Percentiles rank a stretch among this genome's conserved stretches.
phyloP scores from a whole-genome alignment of 306 rosid genomes.

The Sechiopsis laciniata region DNA sequence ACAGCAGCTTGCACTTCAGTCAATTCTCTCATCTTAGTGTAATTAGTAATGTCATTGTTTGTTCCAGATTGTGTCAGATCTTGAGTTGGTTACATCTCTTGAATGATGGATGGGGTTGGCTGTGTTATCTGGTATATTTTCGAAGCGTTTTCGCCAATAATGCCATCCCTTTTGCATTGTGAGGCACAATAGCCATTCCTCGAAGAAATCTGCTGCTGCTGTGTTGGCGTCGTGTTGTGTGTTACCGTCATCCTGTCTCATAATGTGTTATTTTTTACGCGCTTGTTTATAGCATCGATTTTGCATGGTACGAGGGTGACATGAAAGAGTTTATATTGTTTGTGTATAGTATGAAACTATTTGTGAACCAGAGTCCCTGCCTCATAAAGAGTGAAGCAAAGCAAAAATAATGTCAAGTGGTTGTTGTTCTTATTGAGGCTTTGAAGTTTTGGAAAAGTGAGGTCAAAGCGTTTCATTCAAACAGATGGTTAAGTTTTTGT shows the following conservation, averaged over 20 bases:
- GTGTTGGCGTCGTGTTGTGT: conserved; percentile 4
- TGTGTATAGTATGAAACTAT: conserved; percentile 11
- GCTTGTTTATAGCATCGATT: conserved; percentile 22
- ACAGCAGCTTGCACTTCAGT: conserved; percentile 88
- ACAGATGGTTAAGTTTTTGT: not conserved
- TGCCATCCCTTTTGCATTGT: conserved; percentile 12
- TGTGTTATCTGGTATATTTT: not conserved
- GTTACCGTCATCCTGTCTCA: not conserved
- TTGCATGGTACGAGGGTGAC: conserved; percentile 8
- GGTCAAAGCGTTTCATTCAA: conserved; percentile 15
- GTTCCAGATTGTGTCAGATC: conserved; percentile 12
- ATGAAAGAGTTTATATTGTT: not conserved
- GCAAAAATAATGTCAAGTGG: conserved; percentile 8
- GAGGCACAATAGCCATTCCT: conserved; percentile 10
- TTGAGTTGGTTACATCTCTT: conserved; percentile 1
- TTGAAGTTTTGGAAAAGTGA: conserved; percentile 16
- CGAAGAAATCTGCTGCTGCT: conserved; percentile 17
- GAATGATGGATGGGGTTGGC: not conserved
- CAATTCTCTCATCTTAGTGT: conserved; percentile 53
- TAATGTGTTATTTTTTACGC: conserved; percentile 12
- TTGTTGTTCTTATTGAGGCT: conserved; percentile 7
- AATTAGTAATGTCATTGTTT: not conserved
- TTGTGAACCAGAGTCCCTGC: conserved; percentile 14
- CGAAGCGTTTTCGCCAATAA: not conserved
- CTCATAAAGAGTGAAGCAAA: conserved; percentile 11